Conservation (phyloP, 768 basidiomycete genomes). For the Kwoniella sp. region DNA sequence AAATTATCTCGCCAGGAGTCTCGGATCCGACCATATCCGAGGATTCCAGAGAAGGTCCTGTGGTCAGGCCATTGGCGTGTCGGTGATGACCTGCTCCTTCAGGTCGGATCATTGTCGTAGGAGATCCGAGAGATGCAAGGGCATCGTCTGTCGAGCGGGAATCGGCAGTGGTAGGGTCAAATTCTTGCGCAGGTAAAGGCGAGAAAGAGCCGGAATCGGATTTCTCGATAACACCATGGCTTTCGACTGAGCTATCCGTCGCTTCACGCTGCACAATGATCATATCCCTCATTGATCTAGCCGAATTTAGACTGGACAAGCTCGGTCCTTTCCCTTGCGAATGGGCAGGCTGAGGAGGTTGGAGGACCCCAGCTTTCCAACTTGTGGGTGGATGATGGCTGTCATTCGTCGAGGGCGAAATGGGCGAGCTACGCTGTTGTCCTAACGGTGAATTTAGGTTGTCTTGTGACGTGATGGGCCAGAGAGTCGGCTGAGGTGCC, state of each 20-base stretch:
- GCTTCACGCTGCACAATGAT: constrained; percentile 40
- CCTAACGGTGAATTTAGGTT: constrained; percentile 8
- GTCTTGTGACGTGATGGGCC: constrained; percentile 62
- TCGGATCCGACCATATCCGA: constrained; percentile 5
- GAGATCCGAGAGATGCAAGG: constrained; percentile 7
- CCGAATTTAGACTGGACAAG: constrained; percentile 34
- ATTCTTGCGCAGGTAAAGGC: background rate
- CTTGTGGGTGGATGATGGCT: constrained; percentile 31
- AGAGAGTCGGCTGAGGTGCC: constrained; percentile 68
- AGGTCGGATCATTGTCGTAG: constrained; percentile 1
- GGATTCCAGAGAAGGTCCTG: background rate
- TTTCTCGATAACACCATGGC: constrained; percentile 9
- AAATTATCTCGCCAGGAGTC: constrained; percentile 24
- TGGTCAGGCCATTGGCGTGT: constrained; percentile 12
- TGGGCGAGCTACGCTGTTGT: background rate
- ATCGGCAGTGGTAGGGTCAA: background rate
- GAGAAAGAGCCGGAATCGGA: background rate
- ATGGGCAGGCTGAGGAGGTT: background rate
- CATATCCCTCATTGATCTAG: constrained; percentile 49
- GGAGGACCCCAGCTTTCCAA: constrained; percentile 18
- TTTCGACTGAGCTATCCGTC: constrained; percentile 14
- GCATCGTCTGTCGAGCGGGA: background rate
- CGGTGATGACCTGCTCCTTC: constrained; percentile 22
- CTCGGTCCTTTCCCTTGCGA: constrained; percentile 34
- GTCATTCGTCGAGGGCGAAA: background rate